Evolutionary conservation across 106 monocot species (phyloP).

Genomic region (Posidonia australis): DNA sequence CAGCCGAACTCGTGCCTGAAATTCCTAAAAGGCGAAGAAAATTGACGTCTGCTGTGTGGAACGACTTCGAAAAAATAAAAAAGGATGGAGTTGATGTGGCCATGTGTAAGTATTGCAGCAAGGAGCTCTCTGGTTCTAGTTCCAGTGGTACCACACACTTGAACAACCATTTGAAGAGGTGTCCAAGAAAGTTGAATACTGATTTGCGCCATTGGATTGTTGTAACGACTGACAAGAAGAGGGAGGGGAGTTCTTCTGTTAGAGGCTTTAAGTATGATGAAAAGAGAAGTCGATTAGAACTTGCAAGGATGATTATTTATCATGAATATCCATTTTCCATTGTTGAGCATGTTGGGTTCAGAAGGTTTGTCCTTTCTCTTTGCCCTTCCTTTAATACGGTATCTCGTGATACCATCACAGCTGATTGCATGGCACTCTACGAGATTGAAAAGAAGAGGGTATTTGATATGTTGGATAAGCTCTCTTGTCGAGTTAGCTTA

Average conservation of each 20-base stretch:
- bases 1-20: slow-evolving; percentile 2
- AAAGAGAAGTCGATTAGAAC: slow-evolving; percentile 17
- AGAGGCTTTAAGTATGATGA: slow-evolving; percentile 11
- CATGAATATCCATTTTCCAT: slow-evolving; percentile 25
- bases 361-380: slow-evolving; percentile 14
- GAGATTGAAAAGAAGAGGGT: slow-evolving; percentile 21
- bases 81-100: slow-evolving; percentile 21
- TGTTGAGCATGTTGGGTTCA: slow-evolving; percentile 23
- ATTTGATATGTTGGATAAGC: slow-evolving; percentile 5
- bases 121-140: slow-evolving; percentile 21
- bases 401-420: slow-evolving; percentile 3
- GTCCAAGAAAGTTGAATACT: slow-evolving; percentile 2
- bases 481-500: slow-evolving; percentile 13
- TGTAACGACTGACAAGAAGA: neutral
- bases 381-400: slow-evolving; percentile 17
- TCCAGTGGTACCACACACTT: slow-evolving; percentile 28
- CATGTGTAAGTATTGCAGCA: slow-evolving; percentile 18
- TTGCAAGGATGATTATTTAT: slow-evolving; percentile 21
- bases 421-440: slow-evolving; percentile 14
- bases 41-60: slow-evolving; percentile 21
- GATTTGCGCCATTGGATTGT: neutral
- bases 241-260: neutral
- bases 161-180: slow-evolving; percentile 20
- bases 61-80: slow-evolving; percentile 21
- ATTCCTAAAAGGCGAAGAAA: slow-evolving; percentile 13